phyloP scores from a whole-genome alignment of 805 yeast species.

The Saturnispora galanensis region DNA sequence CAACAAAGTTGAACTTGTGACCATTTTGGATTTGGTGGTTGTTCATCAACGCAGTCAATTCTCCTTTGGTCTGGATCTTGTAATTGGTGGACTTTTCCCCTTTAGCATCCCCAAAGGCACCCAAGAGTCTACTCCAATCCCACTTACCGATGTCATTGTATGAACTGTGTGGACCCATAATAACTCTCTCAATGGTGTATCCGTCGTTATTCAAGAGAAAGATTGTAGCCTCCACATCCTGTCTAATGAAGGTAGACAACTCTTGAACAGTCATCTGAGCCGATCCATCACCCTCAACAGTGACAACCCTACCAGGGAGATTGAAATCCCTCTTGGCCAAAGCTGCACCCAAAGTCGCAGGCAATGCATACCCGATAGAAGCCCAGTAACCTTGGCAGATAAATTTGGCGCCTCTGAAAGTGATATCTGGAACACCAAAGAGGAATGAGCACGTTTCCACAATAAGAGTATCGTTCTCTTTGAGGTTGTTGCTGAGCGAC shows the following conservation, averaged over 20 bases:
- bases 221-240: conserved; percentile 32
- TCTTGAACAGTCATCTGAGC: conserved; percentile 49
- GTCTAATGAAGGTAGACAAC: conserved; percentile 33
- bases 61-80: conserved; percentile 29
- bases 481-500: conserved; percentile 32
- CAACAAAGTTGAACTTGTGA: conserved; percentile 41
- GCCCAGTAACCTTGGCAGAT: conserved; percentile 72
- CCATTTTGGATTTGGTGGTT: conserved; percentile 26
- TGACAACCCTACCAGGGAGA: conserved; percentile 29
- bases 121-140: conserved; percentile 61
- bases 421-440: conserved; percentile 55
- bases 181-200: conserved; percentile 41
- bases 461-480: conserved; percentile 55
- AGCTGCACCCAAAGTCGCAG: conserved; percentile 59
- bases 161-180: conserved; percentile 38
- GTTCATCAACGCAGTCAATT: conserved; percentile 27
- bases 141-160: conserved; percentile 43
- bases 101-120: conserved; percentile 51
- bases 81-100: conserved; percentile 26
- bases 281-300: conserved; percentile 46
- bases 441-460: conserved; percentile 72
- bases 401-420: conserved; percentile 52
- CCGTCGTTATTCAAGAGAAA: conserved; percentile 42
- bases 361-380: conserved; percentile 62
- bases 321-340: conserved; percentile 42